These are phyloP conservation scores for Akebia trifoliata DNA, from an alignment of 164 flowering plant genomes.

Conservation along the genomic window DNA sequence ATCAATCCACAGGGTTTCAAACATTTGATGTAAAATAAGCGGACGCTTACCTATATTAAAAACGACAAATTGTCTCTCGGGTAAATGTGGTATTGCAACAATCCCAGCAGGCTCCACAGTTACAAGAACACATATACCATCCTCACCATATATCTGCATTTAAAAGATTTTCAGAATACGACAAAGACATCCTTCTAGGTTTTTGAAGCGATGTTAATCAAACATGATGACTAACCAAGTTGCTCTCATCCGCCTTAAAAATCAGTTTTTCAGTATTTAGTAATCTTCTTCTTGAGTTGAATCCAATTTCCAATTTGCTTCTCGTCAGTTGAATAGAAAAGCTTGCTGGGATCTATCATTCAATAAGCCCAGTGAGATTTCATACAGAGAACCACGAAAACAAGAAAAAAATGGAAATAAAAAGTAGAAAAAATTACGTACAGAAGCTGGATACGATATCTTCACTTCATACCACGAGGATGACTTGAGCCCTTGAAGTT, in stretches of 20 bases:
- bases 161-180: constrained; percentile 4
- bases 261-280: constrained; percentile 88
- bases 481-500: constrained; percentile 62
- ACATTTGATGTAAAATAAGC: not conserved
- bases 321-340: constrained; percentile 60
- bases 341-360: constrained; percentile 68
- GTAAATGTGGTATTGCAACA: constrained; percentile 58
- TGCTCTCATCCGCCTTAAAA: constrained; percentile 46
- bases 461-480: constrained; percentile 89
- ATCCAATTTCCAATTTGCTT: constrained; percentile 25
- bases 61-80: constrained; percentile 53
- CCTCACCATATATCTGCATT: constrained; percentile 28
- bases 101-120: constrained; percentile 80
- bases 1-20: no score
- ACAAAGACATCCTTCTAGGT: not conserved
- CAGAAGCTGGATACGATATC: constrained; percentile 99
- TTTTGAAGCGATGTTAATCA: not conserved
- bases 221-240: constrained; percentile 30
- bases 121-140: constrained; percentile 44
- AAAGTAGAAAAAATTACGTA: constrained; percentile 35
- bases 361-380: constrained; percentile 10
- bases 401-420: not conserved
- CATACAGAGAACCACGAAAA: constrained; percentile 2
- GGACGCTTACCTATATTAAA: constrained; percentile 73
- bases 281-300: constrained; percentile 49